Percentiles rank a stretch among this genome's conserved stretches.
Conservation (phyloP, 352 stramenopile genomes). For the Globisporangium barbulae region DNA sequence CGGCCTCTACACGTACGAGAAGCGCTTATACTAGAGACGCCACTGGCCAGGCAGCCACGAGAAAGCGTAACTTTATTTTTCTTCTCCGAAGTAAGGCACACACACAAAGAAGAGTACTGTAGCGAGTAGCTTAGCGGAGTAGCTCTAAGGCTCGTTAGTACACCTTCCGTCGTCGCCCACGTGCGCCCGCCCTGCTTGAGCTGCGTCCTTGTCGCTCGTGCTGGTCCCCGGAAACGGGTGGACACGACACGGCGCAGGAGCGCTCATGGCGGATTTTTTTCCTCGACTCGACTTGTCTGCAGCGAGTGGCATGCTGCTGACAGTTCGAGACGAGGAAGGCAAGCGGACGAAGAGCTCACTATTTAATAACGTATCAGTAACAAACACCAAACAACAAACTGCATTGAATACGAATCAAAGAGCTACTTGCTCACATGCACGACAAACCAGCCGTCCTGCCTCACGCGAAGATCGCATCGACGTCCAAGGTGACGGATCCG, state of each 20-base stretch:
- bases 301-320: constrained; percentile 10
- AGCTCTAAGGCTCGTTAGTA: constrained; percentile 7
- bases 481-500: neutral
- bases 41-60: neutral
- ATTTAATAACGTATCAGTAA: neutral
- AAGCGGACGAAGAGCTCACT: neutral
- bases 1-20: constrained; percentile 97
- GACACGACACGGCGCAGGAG: constrained; percentile 4
- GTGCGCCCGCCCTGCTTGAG: constrained; percentile 1
- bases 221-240: constrained; percentile 5
- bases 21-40: constrained; percentile 76
- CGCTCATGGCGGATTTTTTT: constrained; percentile 16
- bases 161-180: constrained; percentile 10
- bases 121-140: neutral
- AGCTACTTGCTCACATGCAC: neutral
- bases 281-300: neutral
- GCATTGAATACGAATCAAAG: neutral
- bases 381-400: neutral
- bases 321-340: neutral
- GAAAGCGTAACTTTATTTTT: constrained; percentile 6
- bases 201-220: neutral
- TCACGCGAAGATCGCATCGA: neutral
- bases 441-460: neutral
- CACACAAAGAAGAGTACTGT: neutral
- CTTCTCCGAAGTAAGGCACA: neutral